Evolutionary conservation across 2,329 filamentous ascomycete species (phyloP).

Genomic region (Phyllosticta capitalensis): DNA sequence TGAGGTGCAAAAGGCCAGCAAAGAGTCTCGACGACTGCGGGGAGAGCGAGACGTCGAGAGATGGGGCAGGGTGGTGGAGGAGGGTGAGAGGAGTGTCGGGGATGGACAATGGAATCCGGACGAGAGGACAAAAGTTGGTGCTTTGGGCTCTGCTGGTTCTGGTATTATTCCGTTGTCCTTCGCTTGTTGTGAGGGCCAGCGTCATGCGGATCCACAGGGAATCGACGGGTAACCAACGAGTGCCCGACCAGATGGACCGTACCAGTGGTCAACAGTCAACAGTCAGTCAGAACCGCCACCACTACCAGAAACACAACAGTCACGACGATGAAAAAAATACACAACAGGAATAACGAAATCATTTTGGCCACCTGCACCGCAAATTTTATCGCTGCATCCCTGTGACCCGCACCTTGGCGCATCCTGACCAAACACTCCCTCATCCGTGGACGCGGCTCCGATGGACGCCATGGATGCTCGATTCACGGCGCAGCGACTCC

Average conservation of each 20-base stretch:
- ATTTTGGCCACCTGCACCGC: not conserved
- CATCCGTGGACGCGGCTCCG: not conserved
- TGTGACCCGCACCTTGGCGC: not conserved
- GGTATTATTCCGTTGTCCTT: not conserved
- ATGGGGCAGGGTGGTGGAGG: not conserved
- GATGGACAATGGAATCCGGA: not conserved
- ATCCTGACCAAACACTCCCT: not conserved
- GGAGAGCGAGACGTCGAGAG: not conserved
- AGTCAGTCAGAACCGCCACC: too few relatives aligned
- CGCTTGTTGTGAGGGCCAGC: not conserved
- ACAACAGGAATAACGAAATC: not conserved
- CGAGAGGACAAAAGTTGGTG: constrained; percentile 2
- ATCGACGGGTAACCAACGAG: not conserved
- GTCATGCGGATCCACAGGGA: not conserved
- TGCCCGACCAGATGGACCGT: not conserved
- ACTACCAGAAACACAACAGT: not conserved
- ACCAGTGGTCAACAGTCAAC: not conserved
- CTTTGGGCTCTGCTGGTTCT: constrained; percentile 3
- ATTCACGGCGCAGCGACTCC: not conserved
- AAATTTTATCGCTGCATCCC: not conserved
- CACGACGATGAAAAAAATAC: not conserved
- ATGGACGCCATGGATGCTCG: not conserved
- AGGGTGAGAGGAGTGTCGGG: not conserved
- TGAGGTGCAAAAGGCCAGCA: not conserved
- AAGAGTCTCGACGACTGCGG: not conserved